A percentile compares a stretch with the other conserved stretches of the same genome.
phyloP scores from a whole-genome alignment of 2,329 filamentous ascomycete species.

The Alternaria triticimaculans region DNA sequence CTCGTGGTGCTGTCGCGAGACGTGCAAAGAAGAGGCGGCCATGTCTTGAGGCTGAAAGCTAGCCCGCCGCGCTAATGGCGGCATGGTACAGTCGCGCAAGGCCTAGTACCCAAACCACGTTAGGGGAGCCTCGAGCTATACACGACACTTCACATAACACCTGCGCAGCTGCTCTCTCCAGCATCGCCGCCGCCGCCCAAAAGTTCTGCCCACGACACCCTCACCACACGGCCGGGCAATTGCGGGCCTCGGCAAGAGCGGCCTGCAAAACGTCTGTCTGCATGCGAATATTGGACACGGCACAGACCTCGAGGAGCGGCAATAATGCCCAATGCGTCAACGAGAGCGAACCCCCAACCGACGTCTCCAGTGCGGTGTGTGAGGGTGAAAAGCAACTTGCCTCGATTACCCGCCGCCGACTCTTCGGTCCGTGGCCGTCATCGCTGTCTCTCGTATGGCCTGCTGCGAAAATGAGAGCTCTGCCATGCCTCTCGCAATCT shows the following conservation, averaged over 20 bases:
- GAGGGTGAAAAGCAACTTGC: conserved; percentile 25
- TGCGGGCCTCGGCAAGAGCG: conserved; percentile 28
- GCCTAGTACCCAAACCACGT: conserved; percentile 31
- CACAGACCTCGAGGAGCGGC: conserved; percentile 39
- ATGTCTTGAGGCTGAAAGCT: conserved; percentile 41
- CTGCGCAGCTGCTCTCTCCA: conserved; percentile 2
- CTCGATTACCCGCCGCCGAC: conserved; percentile 11
- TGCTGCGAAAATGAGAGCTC: background rate
- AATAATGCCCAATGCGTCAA: conserved; percentile 34
- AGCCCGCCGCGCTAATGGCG: conserved; percentile 36
- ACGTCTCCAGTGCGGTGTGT: conserved; percentile 24
- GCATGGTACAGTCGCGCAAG: conserved; percentile 22
- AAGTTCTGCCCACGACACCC: conserved; percentile 1
- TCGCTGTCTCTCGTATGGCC: background rate
- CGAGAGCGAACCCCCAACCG: conserved; percentile 28
- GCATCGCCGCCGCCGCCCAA: background rate
- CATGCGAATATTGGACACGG: conserved; percentile 46
- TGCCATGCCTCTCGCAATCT: background rate
- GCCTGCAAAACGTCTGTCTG: conserved; percentile 33
- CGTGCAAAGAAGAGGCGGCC: conserved; percentile 33
- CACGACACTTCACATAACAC: background rate
- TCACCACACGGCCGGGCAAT: conserved; percentile 14
- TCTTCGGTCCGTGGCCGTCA: background rate
- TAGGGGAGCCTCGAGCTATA: conserved; percentile 20
- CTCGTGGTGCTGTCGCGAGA: conserved; percentile 22